A percentile compares a stretch with the other conserved stretches of the same genome.
Conservation (phyloP, 352 stramenopile species). For the Pythium rhizo-oryzae region DNA sequence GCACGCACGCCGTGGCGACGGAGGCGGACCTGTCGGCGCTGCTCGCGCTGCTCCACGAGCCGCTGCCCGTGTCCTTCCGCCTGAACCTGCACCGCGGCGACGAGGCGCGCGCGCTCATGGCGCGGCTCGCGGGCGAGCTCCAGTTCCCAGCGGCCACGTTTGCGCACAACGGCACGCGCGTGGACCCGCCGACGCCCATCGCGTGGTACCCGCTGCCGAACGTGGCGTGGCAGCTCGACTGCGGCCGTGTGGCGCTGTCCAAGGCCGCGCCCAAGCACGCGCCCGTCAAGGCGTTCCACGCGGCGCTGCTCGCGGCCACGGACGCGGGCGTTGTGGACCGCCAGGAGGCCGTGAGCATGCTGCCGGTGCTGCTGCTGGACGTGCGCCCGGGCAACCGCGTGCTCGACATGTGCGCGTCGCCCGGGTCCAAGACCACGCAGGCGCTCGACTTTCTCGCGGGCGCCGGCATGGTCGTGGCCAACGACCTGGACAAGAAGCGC, state of each 20-base stretch:
- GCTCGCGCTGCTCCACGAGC: conserved; percentile 75
- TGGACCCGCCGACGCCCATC: conserved; percentile 74
- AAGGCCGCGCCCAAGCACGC: conserved; percentile 83
- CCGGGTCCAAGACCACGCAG: conserved; percentile 98
- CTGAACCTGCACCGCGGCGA: conserved; percentile 77
- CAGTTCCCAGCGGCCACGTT: conserved; percentile 65
- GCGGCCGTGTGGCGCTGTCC: conserved; percentile 77
- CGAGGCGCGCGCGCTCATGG: conserved; percentile 51
- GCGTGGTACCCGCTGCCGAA: conserved; percentile 79
- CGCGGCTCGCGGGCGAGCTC: conserved; percentile 42
- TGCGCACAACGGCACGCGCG: conserved; percentile 49
- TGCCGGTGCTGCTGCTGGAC: conserved; percentile 97
- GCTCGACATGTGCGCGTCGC: conserved; percentile 94
- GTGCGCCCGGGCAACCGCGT: conserved; percentile 85
- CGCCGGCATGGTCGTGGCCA: conserved; percentile 92
- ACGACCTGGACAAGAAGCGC: conserved; percentile 96
- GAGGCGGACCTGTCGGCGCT: conserved; percentile 60
- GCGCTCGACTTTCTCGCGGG: conserved; percentile 90
- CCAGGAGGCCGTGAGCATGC: conserved; percentile 98
- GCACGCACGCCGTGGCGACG: conserved; percentile 57
- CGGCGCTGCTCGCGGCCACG: conserved; percentile 93
- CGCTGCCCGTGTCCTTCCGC: conserved; percentile 81
- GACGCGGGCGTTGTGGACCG: conserved; percentile 93
- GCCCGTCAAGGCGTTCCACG: conserved; percentile 90
- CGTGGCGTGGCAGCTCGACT: conserved; percentile 85